Percentiles rank a stretch among this genome's conserved stretches.
Evolutionary conservation across 768 basidiomycete species (phyloP).

Genomic region (Dictyophora rubrovolvata): DNA sequence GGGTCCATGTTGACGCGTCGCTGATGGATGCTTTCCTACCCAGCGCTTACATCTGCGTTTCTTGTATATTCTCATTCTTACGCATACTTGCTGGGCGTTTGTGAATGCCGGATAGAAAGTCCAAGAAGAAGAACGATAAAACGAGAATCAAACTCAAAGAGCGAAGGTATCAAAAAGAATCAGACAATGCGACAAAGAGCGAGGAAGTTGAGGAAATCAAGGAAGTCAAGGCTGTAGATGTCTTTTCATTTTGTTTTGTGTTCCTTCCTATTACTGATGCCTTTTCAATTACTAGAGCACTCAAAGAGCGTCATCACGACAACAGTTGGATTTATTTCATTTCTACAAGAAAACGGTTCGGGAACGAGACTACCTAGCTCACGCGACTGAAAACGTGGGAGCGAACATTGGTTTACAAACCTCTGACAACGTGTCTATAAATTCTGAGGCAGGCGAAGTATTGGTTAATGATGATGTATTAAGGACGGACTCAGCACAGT

Average conservation of each 20-base stretch:
- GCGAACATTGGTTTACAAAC: too few species aligned
- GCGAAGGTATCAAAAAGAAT: background rate
- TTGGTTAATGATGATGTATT: too few species aligned
- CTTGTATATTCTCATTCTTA: background rate
- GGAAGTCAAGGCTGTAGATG: background rate
- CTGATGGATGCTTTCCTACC: background rate
- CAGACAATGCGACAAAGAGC: background rate
- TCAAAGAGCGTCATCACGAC: background rate
- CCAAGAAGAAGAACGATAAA: background rate
- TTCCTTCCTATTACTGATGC: background rate
- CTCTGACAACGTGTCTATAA: too few species aligned
- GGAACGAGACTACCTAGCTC: too few species aligned
- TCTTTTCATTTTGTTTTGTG: background rate
- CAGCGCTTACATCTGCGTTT: background rate
- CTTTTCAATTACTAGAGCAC: background rate
- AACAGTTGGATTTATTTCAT: background rate
- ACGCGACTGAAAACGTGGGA: too few species aligned
- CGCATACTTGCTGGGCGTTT: background rate
- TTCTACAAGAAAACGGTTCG: background rate
- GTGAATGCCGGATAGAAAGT: background rate
- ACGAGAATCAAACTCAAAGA: background rate
- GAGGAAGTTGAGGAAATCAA: background rate
- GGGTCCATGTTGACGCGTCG: constrained; percentile 6
- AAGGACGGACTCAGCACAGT: background rate
- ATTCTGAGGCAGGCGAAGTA: too few species aligned